Conservation (phyloP, 306 rosid genomes). For the Begonia peltatifolia region DNA sequence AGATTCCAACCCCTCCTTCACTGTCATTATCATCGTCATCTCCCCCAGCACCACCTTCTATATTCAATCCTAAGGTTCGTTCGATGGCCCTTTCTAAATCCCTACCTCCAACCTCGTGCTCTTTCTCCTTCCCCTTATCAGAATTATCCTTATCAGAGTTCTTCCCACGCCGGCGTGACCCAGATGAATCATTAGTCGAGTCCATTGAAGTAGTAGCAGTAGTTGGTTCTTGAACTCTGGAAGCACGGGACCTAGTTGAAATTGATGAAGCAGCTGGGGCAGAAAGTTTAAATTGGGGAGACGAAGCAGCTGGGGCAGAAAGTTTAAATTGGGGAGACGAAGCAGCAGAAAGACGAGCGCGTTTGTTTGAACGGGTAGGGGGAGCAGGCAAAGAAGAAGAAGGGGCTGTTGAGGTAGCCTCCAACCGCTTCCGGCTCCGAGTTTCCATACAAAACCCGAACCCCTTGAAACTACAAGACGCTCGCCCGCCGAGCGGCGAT, state of each 20-base stretch:
- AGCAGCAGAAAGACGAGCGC: conserved; percentile 47
- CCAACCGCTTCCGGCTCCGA: conserved; percentile 99
- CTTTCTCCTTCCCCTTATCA: conserved; percentile 80
- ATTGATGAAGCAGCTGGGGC: conserved; percentile 18
- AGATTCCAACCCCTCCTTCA: conserved; percentile 65
- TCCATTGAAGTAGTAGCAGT: conserved; percentile 48
- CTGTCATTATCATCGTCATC: conserved; percentile 82
- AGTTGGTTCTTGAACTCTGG: conserved; percentile 29
- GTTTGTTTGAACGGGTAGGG: conserved; percentile 67
- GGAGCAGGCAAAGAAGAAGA: conserved; percentile 76
- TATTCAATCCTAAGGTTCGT: conserved; percentile 43
- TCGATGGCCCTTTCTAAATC: conserved; percentile 43
- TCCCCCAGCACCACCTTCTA: conserved; percentile 39
- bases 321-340: conserved; percentile 14
- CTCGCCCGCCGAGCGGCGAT: conserved; percentile 72
- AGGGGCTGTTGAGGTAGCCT: conserved; percentile 99
- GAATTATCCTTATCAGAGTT: conserved; percentile 51
- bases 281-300: conserved; percentile 11
- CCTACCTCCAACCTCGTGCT: conserved; percentile 77
- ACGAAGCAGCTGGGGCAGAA: conserved; percentile 14
- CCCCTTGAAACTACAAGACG: conserved; percentile 60
- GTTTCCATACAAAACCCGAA: conserved; percentile 99
- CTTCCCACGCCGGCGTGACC: conserved; percentile 74
- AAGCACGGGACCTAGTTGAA: conserved; percentile 64
- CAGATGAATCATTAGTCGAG: conserved; percentile 67